Percentiles rank a stretch among this genome's conserved stretches.
phyloP scores from a whole-genome alignment of 257 asterid species.

The Plantago elongata region DNA sequence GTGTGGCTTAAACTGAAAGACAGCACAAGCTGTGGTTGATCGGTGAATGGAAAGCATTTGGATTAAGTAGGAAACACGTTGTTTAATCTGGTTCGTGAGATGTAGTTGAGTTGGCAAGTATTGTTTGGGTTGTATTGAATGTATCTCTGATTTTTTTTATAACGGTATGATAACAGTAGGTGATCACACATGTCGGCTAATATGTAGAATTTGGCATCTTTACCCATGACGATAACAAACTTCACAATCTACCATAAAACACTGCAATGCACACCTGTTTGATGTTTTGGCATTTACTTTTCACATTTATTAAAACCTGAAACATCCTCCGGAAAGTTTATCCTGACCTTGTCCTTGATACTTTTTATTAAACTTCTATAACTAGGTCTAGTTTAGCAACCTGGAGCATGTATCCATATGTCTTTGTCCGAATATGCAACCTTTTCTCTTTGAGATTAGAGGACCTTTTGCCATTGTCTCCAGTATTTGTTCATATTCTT shows the following conservation, averaged over 20 bases:
- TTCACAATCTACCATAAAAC: no score
- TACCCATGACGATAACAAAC: no score
- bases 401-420: constrained; percentile 7
- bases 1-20: no score
- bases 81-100: not conserved
- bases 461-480: constrained; percentile 2
- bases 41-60: no score
- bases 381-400: constrained; percentile 7
- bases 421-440: not conserved
- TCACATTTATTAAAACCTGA: no score
- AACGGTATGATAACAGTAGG: not conserved
- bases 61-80: not conserved
- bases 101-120: not conserved
- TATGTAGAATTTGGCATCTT: not conserved
- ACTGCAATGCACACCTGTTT: no score
- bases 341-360: not conserved
- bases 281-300: no score
- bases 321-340: not conserved
- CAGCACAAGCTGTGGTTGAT: no score
- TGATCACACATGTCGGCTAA: not conserved
- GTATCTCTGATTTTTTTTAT: not conserved
- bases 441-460: not conserved
- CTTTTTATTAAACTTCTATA: constrained; percentile 1
- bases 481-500: constrained; percentile 11
- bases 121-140: not conserved